Base-by-base conservation (phyloP, 2,329 filamentous ascomycete species). In the Fusarium compactum region DNA sequence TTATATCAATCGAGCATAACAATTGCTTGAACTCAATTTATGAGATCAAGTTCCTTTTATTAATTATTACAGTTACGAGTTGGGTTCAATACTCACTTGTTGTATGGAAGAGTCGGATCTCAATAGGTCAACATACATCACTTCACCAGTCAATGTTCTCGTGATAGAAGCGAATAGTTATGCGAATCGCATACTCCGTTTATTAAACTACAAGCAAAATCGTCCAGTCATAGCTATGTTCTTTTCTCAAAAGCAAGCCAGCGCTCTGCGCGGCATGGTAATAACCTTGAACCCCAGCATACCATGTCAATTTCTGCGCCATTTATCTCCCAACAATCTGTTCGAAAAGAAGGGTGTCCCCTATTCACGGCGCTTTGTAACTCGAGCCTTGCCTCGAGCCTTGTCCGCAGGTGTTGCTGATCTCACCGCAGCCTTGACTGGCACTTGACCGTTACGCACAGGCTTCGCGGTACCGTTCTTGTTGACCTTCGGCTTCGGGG, bases 171-270 rank as follows among this genome's bases (percentile, higher is more conserved):
- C 14, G 14, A 40, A 18, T 20, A 47, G 14, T 27, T 27, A 30
- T 61, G 25, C 29, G 9, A 12, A 27, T 44, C 30, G 34, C 16
- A 64, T 18, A 20, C 20, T 32, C 30, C 32, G 41, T 48, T 34
- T 40, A 59, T 18, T 56, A 56, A 45, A 67, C 6, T 46, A 43
- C 24, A 63, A 55, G n/a, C 10, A 58, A 50, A n/a, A 67, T 68
- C 60, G 27, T 55, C 48, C 44, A 52, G 15, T 71, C 34, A 34
- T 71, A 24, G 34, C 34, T 38, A 38, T 38, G 34, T 38, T 38
- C 34, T 38, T 38, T 38, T 38, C 34, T 38, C 34, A 38, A 38
- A n/a, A 38, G 18, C 18, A 38, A n/a, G 34, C 34, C 34, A 38
- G 34, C 34, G 34, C 34, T n/a, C 34, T 38, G 18, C 34, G 34